phyloP scores from a whole-genome alignment of 1,284 basidiomycete species.

The Boletus hoseneyae region DNA sequence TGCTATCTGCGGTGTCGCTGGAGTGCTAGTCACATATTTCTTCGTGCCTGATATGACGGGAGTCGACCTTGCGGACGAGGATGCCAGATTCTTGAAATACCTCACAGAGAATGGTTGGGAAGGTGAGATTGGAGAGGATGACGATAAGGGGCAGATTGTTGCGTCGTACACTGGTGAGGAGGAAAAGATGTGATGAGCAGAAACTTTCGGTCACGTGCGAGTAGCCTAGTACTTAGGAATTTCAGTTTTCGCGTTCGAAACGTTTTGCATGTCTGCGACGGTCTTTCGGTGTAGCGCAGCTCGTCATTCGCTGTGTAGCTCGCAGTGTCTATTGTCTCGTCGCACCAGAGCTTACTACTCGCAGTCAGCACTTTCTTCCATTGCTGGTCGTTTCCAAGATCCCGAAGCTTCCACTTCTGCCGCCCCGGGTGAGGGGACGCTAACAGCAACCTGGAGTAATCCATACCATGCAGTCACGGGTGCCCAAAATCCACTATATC shows the following conservation, averaged over 20 bases:
- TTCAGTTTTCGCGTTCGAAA: not conserved
- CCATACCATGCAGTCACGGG: not conserved
- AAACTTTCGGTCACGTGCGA: constrained; percentile 22
- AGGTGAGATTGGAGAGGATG: constrained; percentile 60
- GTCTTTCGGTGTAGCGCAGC: constrained; percentile 28
- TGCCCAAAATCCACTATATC: constrained; percentile 31
- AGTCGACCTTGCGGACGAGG: constrained; percentile 66
- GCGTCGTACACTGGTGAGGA: constrained; percentile 13
- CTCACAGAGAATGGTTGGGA: constrained; percentile 64
- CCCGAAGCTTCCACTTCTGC: constrained; percentile 6
- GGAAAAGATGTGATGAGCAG: constrained; percentile 8
- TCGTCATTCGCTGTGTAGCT: constrained; percentile 24
- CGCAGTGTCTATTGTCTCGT: constrained; percentile 15
- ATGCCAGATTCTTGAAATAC: constrained; percentile 59
- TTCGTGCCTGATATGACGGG: constrained; percentile 70
- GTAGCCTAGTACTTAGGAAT: no score
- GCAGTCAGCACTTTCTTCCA: constrained; percentile 22
- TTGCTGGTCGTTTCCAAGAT: constrained; percentile 8
- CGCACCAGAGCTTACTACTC: constrained; percentile 29
- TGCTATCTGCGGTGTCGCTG: constrained; percentile 62
- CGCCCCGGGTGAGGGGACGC: constrained; percentile 2
- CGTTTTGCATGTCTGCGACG: constrained; percentile 30
- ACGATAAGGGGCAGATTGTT: constrained; percentile 36
- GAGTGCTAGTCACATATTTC: constrained; percentile 64
- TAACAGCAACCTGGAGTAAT: constrained; percentile 4